These are phyloP conservation scores for Skeletonema grethae DNA, from an alignment of 108 stramenopile species.

Conservation along the genomic window DNA sequence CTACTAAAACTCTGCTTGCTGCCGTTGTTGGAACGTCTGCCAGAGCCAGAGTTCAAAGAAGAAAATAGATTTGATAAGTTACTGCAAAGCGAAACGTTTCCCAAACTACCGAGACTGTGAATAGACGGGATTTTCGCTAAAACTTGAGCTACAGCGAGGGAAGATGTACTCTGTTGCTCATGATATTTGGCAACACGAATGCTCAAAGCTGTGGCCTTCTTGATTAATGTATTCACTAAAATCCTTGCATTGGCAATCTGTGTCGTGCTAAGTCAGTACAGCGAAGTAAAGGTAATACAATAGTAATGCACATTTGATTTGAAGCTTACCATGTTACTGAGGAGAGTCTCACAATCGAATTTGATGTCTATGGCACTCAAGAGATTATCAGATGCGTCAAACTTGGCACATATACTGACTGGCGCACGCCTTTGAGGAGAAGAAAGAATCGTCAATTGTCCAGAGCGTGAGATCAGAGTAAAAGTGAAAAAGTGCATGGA, in stretches of 20 bases:
- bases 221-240: conserved; percentile 23
- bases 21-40: neutral
- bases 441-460: neutral
- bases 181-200: conserved; percentile 7
- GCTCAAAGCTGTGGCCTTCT: conserved; percentile 13
- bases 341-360: conserved; percentile 23
- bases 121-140: neutral
- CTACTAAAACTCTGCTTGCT: neutral
- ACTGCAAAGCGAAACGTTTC: neutral
- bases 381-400: conserved; percentile 6
- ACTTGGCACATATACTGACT: conserved; percentile 20
- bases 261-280: neutral
- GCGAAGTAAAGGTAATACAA: neutral
- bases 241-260: conserved; percentile 12
- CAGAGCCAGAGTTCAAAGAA: neutral
- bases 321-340: conserved; percentile 5
- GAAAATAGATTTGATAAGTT: neutral
- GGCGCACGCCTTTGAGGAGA: conserved; percentile 6
- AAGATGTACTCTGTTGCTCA: neutral
- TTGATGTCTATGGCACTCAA: conserved; percentile 23
- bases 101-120: neutral
- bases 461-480: neutral
- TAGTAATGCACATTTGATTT: neutral
- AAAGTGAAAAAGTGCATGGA: neutral
- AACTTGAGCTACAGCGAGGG: neutral